phyloP scores from a whole-genome alignment of 306 rosid genomes.

The Morella rubra region DNA sequence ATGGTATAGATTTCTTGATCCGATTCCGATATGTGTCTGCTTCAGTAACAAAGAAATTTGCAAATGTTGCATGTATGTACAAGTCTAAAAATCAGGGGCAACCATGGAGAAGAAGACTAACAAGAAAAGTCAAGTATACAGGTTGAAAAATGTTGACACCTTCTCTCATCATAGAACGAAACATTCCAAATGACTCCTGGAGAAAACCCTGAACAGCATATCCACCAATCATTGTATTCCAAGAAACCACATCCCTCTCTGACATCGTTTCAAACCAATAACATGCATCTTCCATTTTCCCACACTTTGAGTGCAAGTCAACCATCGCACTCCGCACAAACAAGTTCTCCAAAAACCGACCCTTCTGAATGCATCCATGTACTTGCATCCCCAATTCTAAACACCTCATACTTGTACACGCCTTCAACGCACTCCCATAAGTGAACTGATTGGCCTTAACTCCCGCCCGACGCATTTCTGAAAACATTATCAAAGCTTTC shows the following conservation, averaged over 20 bases:
- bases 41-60: background rate
- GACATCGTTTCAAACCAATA: slow-evolving; percentile 23
- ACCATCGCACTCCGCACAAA: slow-evolving; percentile 33
- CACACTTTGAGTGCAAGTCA: slow-evolving; percentile 40
- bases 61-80: background rate
- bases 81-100: background rate
- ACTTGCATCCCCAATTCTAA: slow-evolving; percentile 32
- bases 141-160: slow-evolving; percentile 15
- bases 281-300: slow-evolving; percentile 24
- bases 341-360: slow-evolving; percentile 27
- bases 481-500: slow-evolving; percentile 27
- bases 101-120: background rate
- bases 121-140: background rate
- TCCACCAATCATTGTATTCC: slow-evolving; percentile 41
- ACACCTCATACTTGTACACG: slow-evolving; percentile 31
- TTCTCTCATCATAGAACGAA: slow-evolving; percentile 31
- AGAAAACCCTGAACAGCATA: slow-evolving; percentile 36
- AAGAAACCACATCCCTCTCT: slow-evolving; percentile 33
- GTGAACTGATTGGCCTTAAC: slow-evolving; percentile 37
- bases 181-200: slow-evolving; percentile 23
- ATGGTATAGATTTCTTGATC: background rate
- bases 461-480: slow-evolving; percentile 25
- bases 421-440: slow-evolving; percentile 31
- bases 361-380: slow-evolving; percentile 32
- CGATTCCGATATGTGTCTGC: background rate